Evolutionary conservation across 805 yeast species (phyloP).

Genomic region (Candida peoriensis): DNA sequence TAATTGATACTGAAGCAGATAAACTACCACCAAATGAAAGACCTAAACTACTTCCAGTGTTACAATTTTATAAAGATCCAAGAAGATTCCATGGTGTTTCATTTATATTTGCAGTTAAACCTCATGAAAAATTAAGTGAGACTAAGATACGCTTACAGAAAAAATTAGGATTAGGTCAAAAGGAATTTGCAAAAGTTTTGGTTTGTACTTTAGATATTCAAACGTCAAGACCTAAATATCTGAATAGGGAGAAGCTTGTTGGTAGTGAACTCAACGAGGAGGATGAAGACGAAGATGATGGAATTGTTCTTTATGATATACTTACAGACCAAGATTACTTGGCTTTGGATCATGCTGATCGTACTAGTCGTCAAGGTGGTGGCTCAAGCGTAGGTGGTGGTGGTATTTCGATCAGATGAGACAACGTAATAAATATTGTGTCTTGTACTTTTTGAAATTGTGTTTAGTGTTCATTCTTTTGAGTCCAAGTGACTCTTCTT

Average conservation of each 20-base stretch:
- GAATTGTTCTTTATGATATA: slow-evolving; percentile 50
- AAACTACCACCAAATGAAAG: slow-evolving; percentile 16
- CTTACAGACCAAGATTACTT: slow-evolving; percentile 47
- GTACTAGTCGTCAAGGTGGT: slow-evolving; percentile 51
- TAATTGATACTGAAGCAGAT: slow-evolving; percentile 15
- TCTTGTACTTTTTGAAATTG: no score
- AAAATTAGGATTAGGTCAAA: slow-evolving; percentile 70
- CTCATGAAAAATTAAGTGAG: slow-evolving; percentile 58
- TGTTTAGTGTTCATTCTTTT: no score
- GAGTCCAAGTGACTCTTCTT: no score
- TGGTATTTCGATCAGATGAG: slow-evolving; percentile 34
- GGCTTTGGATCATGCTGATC: slow-evolving; percentile 86
- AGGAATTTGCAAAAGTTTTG: slow-evolving; percentile 72
- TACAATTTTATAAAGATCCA: slow-evolving; percentile 72
- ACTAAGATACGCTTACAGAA: slow-evolving; percentile 65
- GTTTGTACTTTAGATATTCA: slow-evolving; percentile 34
- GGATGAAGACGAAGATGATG: slow-evolving; percentile 34
- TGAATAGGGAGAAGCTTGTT: no score
- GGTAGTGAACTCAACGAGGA: slow-evolving; percentile 21
- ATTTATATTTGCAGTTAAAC: slow-evolving; percentile 66
- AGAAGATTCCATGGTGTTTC: slow-evolving; percentile 76
- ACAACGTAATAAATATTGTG: no score
- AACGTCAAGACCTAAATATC: slow-evolving; percentile 32
- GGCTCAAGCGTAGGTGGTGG: slow-evolving; percentile 43
- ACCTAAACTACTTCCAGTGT: slow-evolving; percentile 53